These are phyloP conservation scores for Cardamine chenopodiifolia DNA, from an alignment of 345 rosid genomes.

Conservation along the genomic window DNA sequence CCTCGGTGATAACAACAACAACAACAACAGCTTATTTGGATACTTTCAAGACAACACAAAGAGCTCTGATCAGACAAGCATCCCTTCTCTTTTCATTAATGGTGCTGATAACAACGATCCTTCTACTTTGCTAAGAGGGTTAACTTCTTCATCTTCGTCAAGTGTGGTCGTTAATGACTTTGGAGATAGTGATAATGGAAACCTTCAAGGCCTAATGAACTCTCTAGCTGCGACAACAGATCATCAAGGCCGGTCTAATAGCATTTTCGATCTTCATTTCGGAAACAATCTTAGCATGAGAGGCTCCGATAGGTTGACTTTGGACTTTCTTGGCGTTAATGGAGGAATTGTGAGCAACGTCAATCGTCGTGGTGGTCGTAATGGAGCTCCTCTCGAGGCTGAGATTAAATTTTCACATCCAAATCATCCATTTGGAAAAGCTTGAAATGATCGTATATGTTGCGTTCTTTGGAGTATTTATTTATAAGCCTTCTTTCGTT, in stretches of 20 bases:
- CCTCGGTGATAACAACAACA: constrained; percentile 35
- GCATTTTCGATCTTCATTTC: constrained; percentile 42
- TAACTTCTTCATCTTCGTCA: constrained; percentile 51
- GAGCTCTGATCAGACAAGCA: constrained; percentile 44
- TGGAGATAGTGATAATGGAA: constrained; percentile 50
- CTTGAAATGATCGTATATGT: constrained; percentile 29
- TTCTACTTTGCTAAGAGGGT: constrained; percentile 59
- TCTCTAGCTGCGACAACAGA: constrained; percentile 47
- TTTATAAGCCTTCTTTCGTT: constrained; percentile 28
- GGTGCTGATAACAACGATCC: constrained; percentile 56
- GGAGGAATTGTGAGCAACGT: constrained; percentile 51
- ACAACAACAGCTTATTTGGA: constrained; percentile 43
- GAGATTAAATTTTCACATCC: constrained; percentile 36
- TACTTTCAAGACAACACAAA: constrained; percentile 51
- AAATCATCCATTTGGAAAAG: constrained; percentile 38
- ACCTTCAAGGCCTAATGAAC: constrained; percentile 67
- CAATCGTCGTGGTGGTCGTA: constrained; percentile 37
- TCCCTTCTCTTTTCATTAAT: constrained; percentile 71
- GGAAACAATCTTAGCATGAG: constrained; percentile 33
- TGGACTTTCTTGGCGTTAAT: constrained; percentile 80
- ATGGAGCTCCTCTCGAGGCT: constrained; percentile 26
- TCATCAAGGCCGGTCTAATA: constrained; percentile 38
- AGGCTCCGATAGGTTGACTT: constrained; percentile 59
- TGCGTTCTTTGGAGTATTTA: constrained; percentile 6
- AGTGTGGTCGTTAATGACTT: constrained; percentile 37